phyloP scores from a whole-genome alignment of 2,329 filamentous ascomycete species.

The Emergomyces pasteurianus region DNA sequence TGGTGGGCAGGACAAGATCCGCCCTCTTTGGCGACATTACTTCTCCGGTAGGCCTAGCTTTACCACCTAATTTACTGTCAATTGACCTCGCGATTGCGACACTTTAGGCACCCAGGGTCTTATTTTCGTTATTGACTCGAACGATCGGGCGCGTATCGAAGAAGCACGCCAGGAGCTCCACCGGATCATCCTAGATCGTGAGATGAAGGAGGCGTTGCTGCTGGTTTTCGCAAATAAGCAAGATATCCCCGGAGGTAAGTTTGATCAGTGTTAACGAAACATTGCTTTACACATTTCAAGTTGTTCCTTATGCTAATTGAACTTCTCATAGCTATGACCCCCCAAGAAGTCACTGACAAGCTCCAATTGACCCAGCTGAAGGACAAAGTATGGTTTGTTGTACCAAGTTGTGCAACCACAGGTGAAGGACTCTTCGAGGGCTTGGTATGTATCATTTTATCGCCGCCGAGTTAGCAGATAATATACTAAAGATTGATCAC shows the following conservation, averaged over 20 bases:
- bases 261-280: not conserved
- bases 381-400: slow-evolving; percentile 76
- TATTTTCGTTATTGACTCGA: slow-evolving; percentile 97
- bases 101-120: slow-evolving; percentile 76
- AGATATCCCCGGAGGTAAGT: slow-evolving; percentile 69
- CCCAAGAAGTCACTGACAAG: slow-evolving; percentile 65
- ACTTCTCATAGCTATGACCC: slow-evolving; percentile 53
- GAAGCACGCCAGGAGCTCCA: slow-evolving; percentile 90
- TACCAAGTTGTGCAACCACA: slow-evolving; percentile 69
- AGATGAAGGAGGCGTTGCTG: slow-evolving; percentile 91
- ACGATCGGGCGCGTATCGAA: slow-evolving; percentile 79
- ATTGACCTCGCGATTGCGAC: slow-evolving; percentile 8
- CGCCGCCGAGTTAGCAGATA: not conserved
- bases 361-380: slow-evolving; percentile 66
- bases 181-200: slow-evolving; percentile 93
- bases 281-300: not conserved
- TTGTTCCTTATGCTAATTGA: not conserved
- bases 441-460: slow-evolving; percentile 40
- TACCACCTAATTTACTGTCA: not conserved
- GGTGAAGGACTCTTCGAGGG: slow-evolving; percentile 73
- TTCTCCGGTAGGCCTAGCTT: slow-evolving; percentile 55
- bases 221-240: slow-evolving; percentile 99
- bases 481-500: not conserved
- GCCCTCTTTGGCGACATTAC: slow-evolving; percentile 95
- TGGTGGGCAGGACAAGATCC: slow-evolving; percentile 97